A percentile compares a stretch with the other conserved stretches of the same genome.
Conservation (phyloP, 2,329 filamentous ascomycete genomes). For the Elsinoe arachidis region DNA sequence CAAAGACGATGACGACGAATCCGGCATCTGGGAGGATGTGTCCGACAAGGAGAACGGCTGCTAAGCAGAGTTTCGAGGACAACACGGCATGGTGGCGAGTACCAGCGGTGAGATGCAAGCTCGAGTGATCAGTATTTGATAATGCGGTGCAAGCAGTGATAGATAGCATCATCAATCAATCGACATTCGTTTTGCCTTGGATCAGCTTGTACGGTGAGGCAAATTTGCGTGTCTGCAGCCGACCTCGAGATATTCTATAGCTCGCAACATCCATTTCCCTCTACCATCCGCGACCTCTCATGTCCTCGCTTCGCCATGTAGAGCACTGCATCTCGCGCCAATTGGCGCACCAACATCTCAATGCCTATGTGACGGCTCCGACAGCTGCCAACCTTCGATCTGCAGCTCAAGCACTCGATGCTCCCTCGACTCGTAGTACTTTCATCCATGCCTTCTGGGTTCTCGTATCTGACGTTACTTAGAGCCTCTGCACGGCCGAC, state of each 20-base stretch:
- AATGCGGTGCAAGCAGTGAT: neutral
- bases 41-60: constrained; percentile 3
- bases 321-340: constrained; percentile 30
- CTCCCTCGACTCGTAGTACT: constrained; percentile 9
- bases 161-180: neutral
- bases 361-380: constrained; percentile 30
- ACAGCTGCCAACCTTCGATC: constrained; percentile 21
- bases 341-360: constrained; percentile 26
- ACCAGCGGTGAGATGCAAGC: too few species aligned
- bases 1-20: neutral
- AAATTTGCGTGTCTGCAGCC: neutral
- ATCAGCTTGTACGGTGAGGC: neutral
- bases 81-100: too few species aligned
- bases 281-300: constrained; percentile 14
- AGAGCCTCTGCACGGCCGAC: constrained; percentile 24
- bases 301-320: constrained; percentile 32
- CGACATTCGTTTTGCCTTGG: neutral
- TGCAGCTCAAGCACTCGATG: constrained; percentile 20
- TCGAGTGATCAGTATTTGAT: neutral
- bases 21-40: neutral
- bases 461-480: neutral
- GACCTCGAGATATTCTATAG: neutral
- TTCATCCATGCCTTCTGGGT: neutral
- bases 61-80: neutral
- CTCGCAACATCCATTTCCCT: neutral